Evolutionary conservation across 805 yeast genomes (phyloP).

Genomic region (Sugiyamaella qingdaonensis): DNA sequence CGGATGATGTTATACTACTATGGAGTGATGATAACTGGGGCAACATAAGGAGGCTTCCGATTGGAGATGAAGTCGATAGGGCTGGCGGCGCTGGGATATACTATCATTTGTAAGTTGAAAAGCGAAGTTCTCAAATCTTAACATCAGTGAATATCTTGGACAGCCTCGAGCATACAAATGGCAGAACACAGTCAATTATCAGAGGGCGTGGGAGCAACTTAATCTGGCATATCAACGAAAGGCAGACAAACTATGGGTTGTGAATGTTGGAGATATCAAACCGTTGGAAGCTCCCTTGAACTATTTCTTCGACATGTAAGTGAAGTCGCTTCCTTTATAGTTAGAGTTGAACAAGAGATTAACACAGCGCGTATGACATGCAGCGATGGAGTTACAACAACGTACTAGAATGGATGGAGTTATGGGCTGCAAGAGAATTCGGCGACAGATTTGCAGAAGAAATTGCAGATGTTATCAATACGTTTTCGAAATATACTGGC

Average conservation of each 20-base stretch:
- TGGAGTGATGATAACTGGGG: conserved; percentile 34
- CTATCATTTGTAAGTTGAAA: conserved; percentile 23
- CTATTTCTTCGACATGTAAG: conserved; percentile 20
- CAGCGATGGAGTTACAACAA: conserved; percentile 8
- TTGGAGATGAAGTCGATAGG: conserved; percentile 23
- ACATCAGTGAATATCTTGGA: conserved; percentile 28
- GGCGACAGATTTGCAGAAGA: conserved; percentile 11
- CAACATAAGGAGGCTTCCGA: conserved; percentile 30
- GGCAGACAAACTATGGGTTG: conserved; percentile 28
- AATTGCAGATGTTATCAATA: conserved; percentile 7
- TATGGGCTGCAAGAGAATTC: conserved; percentile 14
- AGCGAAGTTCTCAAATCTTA: background rate
- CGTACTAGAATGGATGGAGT: conserved; percentile 8
- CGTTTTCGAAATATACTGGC: conserved; percentile 9
- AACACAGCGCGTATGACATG: conserved; percentile 14
- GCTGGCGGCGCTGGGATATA: conserved; percentile 32
- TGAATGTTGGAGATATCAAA: conserved; percentile 31
- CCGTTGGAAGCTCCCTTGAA: conserved; percentile 28
- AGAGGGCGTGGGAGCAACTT: conserved; percentile 30
- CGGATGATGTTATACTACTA: conserved; percentile 25
- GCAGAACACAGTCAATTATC: conserved; percentile 28
- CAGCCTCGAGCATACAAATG: conserved; percentile 32
- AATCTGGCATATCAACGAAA: conserved; percentile 24
- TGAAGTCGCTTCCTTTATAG: background rate
- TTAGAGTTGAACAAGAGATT: background rate